Percentiles rank a stretch among this genome's conserved stretches.
Conservation (phyloP, 768 basidiomycete genomes). For the Gloeophyllum trabeum region DNA sequence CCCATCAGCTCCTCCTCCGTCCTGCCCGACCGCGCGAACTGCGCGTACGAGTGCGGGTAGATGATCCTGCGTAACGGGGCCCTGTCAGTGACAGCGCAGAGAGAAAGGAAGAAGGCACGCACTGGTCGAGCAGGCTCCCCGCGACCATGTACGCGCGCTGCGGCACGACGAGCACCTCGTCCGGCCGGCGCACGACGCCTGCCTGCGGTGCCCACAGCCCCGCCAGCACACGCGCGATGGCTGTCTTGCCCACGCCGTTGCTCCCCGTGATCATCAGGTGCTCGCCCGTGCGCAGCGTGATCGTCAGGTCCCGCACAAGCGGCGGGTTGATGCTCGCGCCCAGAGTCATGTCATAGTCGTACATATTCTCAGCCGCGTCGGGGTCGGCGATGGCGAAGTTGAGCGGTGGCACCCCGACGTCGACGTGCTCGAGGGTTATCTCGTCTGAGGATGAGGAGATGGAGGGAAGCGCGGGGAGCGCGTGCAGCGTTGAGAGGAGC, state of each 20-base stretch:
- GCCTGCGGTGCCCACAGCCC: conserved; percentile 73
- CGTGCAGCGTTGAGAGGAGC: conserved; percentile 77
- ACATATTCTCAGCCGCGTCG: conserved; percentile 7
- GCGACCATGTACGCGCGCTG: conserved; percentile 89
- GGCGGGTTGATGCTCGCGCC: conserved; percentile 22
- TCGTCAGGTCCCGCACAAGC: conserved; percentile 59
- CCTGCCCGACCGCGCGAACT: conserved; percentile 48
- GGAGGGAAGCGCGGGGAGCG: conserved; percentile 42
- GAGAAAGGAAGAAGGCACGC: conserved; percentile 11
- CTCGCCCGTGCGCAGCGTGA: conserved; percentile 59
- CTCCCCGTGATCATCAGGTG: conserved; percentile 91
- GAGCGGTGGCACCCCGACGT: conserved; percentile 48
- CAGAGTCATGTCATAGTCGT: no score
- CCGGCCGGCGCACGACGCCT: conserved; percentile 16
- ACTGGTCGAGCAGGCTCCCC: conserved; percentile 83
- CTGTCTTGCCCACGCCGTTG: conserved; percentile 88
- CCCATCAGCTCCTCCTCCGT: conserved; percentile 60
- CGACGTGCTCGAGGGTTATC: conserved; percentile 57
- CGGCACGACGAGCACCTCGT: conserved; percentile 71
- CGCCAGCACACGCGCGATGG: conserved; percentile 80
- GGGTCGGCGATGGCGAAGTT: conserved; percentile 5
- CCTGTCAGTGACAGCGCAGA: neutral
- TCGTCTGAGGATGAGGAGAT: conserved; percentile 24
- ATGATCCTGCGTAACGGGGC: conserved; percentile 41
- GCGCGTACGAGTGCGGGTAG: conserved; percentile 79